Percentiles rank a stretch among this genome's conserved stretches.
Evolutionary conservation across 106 monocot genomes (phyloP).

Genomic region (Acanthochlamys bracteata): DNA sequence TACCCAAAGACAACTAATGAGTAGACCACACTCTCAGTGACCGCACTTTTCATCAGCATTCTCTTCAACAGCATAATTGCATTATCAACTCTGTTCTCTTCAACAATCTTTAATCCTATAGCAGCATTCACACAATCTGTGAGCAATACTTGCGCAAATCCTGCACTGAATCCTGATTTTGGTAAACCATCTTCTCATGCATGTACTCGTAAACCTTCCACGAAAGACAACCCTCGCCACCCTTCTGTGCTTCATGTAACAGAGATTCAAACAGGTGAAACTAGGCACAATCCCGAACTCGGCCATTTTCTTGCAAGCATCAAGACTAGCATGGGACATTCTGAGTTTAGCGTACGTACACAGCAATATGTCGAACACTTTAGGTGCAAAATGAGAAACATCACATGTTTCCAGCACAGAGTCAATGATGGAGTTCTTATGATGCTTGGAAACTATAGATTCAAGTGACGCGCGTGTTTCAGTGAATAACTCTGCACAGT

Average conservation of each 20-base stretch:
- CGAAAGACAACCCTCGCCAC: neutral
- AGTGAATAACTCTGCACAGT: no score
- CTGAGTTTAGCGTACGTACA: slow-evolving; percentile 40
- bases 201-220: slow-evolving; percentile 30
- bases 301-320: slow-evolving; percentile 32
- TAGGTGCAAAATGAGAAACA: slow-evolving; percentile 22
- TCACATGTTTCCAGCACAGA: slow-evolving; percentile 33
- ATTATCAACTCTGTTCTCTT: slow-evolving; percentile 44
- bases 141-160: slow-evolving; percentile 48
- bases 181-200: slow-evolving; percentile 50
- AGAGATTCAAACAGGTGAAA: slow-evolving; percentile 46
- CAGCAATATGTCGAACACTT: slow-evolving; percentile 62
- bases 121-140: slow-evolving; percentile 28
- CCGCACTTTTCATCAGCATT: slow-evolving; percentile 63
- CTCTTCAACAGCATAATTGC: slow-evolving; percentile 56
- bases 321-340: slow-evolving; percentile 34
- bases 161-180: neutral
- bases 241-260: slow-evolving; percentile 38
- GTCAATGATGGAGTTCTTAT: slow-evolving; percentile 8
- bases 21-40: slow-evolving; percentile 36
- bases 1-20: slow-evolving; percentile 48
- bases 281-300: slow-evolving; percentile 32
- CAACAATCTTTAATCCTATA: slow-evolving; percentile 39
- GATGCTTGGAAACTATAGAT: no score
- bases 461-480: no score